Evolutionary conservation across 83 land plant species (phyloP).

Genomic region (Picea abies): DNA sequence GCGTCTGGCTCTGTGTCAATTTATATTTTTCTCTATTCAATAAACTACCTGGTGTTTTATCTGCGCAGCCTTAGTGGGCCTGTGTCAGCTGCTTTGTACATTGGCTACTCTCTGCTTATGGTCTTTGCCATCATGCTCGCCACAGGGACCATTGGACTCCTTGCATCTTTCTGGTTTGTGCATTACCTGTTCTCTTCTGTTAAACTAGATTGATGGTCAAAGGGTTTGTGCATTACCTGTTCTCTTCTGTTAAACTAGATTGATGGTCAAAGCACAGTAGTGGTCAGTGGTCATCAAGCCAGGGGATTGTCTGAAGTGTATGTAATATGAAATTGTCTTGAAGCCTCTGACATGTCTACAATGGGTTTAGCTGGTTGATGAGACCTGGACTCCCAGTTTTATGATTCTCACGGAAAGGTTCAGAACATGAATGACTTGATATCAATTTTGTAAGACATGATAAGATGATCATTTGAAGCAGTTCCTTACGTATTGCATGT

Average conservation of each 20-base stretch:
- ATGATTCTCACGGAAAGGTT: too few relatives aligned
- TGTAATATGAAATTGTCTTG: too few relatives aligned
- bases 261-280: conserved; percentile 14
- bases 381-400: too few relatives aligned
- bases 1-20: conserved; percentile 52
- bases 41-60: conserved; percentile 55
- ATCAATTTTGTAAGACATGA: too few relatives aligned
- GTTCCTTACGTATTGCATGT: too few relatives aligned
- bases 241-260: conserved; percentile 67
- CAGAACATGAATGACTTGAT: too few relatives aligned
- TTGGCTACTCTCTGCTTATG: conserved; percentile 67
- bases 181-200: conserved; percentile 69
- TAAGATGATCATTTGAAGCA: too few relatives aligned
- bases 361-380: too few relatives aligned
- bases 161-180: conserved; percentile 64
- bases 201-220: conserved; percentile 44
- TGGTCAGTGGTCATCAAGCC: too few relatives aligned
- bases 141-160: conserved; percentile 62
- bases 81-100: conserved; percentile 54
- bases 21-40: conserved; percentile 43
- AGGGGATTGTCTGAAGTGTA: too few relatives aligned
- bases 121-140: conserved; percentile 59
- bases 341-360: too few relatives aligned
- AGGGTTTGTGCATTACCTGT: conserved; percentile 59
- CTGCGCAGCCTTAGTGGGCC: conserved; percentile 62